Conservation (phyloP, 2,329 filamentous ascomycete species). For the Curvularia verruculosa region DNA sequence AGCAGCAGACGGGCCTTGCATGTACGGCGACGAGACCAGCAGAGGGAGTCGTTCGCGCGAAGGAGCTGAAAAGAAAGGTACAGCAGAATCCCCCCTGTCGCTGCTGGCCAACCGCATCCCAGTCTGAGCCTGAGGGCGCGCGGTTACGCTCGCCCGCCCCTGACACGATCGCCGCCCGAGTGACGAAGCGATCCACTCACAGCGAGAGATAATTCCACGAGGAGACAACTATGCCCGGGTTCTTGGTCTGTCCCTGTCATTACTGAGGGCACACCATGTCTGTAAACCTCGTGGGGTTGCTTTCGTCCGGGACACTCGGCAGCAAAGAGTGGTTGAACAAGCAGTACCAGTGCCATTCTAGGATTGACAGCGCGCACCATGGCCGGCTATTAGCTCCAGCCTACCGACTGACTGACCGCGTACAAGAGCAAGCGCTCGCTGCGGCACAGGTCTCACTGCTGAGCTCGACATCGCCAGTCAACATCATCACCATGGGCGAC, state of each 20-base stretch:
- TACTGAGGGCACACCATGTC: neutral
- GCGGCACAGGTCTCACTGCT: conserved; percentile 29
- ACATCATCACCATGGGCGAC: conserved; percentile 5
- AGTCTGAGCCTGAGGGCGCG: conserved; percentile 27
- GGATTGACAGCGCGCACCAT: conserved; percentile 8
- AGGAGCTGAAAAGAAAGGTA: conserved; percentile 16
- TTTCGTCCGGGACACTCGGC: neutral
- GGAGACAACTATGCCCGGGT: conserved; percentile 8
- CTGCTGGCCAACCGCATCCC: conserved; percentile 21
- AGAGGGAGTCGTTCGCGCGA: conserved; percentile 11
- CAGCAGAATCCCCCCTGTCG: conserved; percentile 17
- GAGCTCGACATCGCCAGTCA: conserved; percentile 7
- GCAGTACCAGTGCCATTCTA: neutral
- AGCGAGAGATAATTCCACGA: conserved; percentile 15
- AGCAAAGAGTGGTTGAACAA: neutral
- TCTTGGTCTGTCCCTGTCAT: conserved; percentile 2
- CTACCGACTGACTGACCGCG: conserved; percentile 18
- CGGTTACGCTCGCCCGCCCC: conserved; percentile 23
- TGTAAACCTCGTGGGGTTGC: neutral
- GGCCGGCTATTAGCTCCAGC: too few species aligned
- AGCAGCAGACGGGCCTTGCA: conserved; percentile 14
- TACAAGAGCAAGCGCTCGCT: conserved; percentile 20
- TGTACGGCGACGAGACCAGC: conserved; percentile 1
- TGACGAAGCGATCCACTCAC: conserved; percentile 21
- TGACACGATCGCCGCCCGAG: conserved; percentile 16